phyloP scores from a whole-genome alignment of 23 red algal species.

The Gracilaria gracilis region DNA sequence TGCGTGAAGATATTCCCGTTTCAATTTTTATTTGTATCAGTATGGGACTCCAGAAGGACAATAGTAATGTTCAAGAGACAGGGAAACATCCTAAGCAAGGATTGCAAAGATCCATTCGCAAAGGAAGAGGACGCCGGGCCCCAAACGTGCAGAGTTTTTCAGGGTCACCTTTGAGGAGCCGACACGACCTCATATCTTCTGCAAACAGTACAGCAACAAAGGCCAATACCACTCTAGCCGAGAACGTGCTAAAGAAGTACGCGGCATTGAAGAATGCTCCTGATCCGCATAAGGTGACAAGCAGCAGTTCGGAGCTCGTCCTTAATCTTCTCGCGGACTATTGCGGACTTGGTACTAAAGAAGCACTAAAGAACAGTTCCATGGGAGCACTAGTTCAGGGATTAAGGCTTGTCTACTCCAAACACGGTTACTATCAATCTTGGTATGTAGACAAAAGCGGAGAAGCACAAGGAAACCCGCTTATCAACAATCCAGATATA shows the following conservation, averaged over 20 bases:
- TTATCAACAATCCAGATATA: conserved; percentile 34
- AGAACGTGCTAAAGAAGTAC: background rate
- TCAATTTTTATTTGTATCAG: no score
- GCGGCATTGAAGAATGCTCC: background rate
- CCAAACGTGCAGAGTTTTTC: no score
- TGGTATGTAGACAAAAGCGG: conserved; percentile 3
- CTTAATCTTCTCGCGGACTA: conserved; percentile 45
- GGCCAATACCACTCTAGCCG: background rate
- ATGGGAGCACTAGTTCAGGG: conserved; percentile 34
- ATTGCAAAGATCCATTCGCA: no score
- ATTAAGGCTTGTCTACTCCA: conserved; percentile 8
- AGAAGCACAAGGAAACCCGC: conserved; percentile 16
- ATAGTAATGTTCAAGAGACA: no score
- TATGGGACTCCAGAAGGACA: no score
- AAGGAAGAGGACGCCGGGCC: no score
- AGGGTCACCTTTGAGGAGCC: no score
- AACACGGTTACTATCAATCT: background rate
- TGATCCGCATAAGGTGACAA: background rate
- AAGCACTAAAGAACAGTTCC: conserved; percentile 12
- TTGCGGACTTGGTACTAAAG: conserved; percentile 23
- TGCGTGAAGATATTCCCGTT: no score
- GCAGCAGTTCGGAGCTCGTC: conserved; percentile 24
- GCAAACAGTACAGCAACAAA: background rate
- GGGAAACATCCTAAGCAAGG: no score
- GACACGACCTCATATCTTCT: no score